Evolutionary conservation across 1,139 yeast genomes (phyloP).

Genomic region (Yamadazyma taylorii): DNA sequence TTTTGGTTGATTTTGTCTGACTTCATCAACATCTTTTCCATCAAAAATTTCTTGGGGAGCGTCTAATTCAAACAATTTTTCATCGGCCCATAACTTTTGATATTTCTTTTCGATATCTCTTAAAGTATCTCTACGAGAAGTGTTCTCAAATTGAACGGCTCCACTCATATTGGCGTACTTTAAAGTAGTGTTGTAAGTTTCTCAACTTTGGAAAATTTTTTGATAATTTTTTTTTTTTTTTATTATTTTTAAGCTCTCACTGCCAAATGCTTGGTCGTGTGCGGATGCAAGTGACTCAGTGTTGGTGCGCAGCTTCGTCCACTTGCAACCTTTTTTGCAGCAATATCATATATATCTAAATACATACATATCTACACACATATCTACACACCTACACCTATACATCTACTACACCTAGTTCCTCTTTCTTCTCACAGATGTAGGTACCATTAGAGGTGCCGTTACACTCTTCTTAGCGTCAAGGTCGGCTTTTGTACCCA

Average conservation of each 20-base stretch:
- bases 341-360: too few relatives aligned
- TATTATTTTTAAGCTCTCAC: too few relatives aligned
- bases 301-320: too few relatives aligned
- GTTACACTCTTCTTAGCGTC: background rate
- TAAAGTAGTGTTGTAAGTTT: conserved; percentile 3
- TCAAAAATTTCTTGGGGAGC: conserved; percentile 80
- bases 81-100: conserved; percentile 85
- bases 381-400: too few relatives aligned
- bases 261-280: conserved; percentile 3
- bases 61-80: conserved; percentile 78
- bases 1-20: conserved; percentile 81
- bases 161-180: conserved; percentile 35
- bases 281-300: conserved; percentile 7
- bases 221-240: too few relatives aligned
- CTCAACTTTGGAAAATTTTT: conserved; percentile 9
- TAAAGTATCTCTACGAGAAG: conserved; percentile 91
- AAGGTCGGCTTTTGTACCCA: conserved; percentile 25
- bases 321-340: too few relatives aligned
- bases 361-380: too few relatives aligned
- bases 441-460: conserved; percentile 1
- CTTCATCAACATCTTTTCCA: conserved; percentile 61
- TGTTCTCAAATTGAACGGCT: conserved; percentile 49
- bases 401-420: too few relatives aligned
- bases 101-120: conserved; percentile 88
- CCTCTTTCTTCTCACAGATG: background rate